Base-by-base conservation (phyloP, 1,139 yeast species). In the Diutina scorzettiae region DNA sequence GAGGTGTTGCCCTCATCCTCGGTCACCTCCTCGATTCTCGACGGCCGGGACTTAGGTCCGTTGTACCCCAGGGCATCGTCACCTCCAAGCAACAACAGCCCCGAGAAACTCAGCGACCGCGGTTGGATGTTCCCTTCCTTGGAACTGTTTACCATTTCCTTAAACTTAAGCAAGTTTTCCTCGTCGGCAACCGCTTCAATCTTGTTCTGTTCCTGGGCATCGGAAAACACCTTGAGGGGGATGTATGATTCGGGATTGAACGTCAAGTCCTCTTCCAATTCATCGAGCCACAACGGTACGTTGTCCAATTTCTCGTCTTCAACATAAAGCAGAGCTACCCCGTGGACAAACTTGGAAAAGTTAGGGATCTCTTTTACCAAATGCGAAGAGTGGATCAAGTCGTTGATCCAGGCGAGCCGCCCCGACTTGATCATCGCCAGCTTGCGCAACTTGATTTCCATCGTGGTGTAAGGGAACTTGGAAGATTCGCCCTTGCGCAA, bases 221-320 rank as follows among this genome's bases (percentile, higher is more conserved):
- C 39, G 43, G 66, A 58, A 43, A 62, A 52, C 48, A 65, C 69
- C 48, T 66, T 64, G 48, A 72, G 72, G 48, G 76, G 77, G 46
- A 74, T 77, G 52, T 76, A 78, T 1, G 86, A 86, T 52, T 78
- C 82, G 17, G 93, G 93, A 52, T 81, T 81, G 48, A 73, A 73
- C 51, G 85, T 74, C 50, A 82, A 80, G 54, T 83, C 95, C 30
- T 59, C 54, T 56, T 91, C 97, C 52, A 91, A 67, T 48, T 89
- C 96, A 48, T 93, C 86, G 52, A 86, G 71, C 98, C 98, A 91
- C 59, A 86, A 83, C 43, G 98, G 98, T 49, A 91, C 69, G 49
- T 81, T 78, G 55, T 87, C 96, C 55, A 91, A 71, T 53, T 83
- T 81, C 53, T 89, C 96, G 56, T 85, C 94, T 58, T 89, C 97